Conservation (phyloP, 108 stramenopile species). For the Aurantiochytrium sp. region DNA sequence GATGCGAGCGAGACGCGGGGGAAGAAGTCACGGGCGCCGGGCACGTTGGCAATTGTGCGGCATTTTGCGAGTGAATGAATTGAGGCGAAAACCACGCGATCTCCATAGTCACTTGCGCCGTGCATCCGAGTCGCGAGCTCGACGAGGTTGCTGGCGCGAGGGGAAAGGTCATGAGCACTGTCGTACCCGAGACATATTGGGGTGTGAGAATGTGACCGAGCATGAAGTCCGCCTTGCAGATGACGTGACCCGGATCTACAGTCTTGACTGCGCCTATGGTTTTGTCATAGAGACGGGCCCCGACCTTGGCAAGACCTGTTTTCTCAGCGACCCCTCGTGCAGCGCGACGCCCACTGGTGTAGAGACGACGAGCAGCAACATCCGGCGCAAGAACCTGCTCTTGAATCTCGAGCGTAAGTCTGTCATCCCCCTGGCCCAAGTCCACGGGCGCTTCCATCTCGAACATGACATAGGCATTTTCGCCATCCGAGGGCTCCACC, state of each 20-base stretch:
- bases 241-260: too few species aligned
- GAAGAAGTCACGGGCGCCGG: too few species aligned
- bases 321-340: too few species aligned
- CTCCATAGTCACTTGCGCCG: neutral
- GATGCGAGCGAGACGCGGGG: too few species aligned
- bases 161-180: neutral
- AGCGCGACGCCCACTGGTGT: too few species aligned
- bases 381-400: neutral
- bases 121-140: neutral
- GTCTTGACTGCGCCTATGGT: too few species aligned
- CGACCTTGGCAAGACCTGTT: too few species aligned
- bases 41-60: neutral
- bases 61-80: neutral
- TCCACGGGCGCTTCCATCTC: neutral
- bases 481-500: neutral
- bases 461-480: neutral
- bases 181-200: neutral
- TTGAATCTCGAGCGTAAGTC: neutral
- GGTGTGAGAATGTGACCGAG: too few species aligned
- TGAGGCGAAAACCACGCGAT: neutral
- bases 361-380: too few species aligned
- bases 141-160: neutral
- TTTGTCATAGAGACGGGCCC: too few species aligned
- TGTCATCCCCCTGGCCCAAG: neutral
- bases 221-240: too few species aligned